phyloP scores from a whole-genome alignment of 306 rosid species.

The Alnus rubra region DNA sequence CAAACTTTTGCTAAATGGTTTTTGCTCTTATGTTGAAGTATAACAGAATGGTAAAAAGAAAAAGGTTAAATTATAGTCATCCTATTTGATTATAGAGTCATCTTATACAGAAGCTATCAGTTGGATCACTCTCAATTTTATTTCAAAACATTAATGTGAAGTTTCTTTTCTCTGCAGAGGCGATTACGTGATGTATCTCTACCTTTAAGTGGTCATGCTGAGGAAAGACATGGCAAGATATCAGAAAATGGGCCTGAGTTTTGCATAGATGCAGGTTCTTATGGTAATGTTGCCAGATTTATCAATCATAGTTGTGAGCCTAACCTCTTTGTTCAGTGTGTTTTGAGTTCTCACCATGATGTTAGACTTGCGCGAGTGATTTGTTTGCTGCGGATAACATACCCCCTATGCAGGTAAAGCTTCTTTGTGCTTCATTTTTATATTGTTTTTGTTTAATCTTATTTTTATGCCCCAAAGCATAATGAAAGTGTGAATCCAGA shows the following conservation, averaged over 20 bases:
- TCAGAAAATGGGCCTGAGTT: slow-evolving; percentile 73
- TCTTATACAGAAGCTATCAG: neutral
- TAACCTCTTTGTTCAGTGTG: slow-evolving; percentile 93
- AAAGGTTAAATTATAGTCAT: neutral
- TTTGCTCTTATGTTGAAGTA: neutral
- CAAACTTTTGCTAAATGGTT: neutral
- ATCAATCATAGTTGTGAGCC: slow-evolving; percentile 96
- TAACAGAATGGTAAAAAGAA: neutral
- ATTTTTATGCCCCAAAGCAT: neutral
- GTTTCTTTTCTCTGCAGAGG: slow-evolving; percentile 42
- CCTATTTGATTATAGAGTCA: neutral
- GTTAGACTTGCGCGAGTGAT: slow-evolving; percentile 76
- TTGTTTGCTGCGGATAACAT: slow-evolving; percentile 96
- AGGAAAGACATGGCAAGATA: slow-evolving; percentile 55
- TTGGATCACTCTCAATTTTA: neutral
- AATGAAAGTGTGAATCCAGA: neutral
- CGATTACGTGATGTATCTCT: slow-evolving; percentile 55
- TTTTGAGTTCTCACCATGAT: slow-evolving; percentile 79
- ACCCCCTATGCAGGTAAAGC: slow-evolving; percentile 84
- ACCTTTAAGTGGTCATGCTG: slow-evolving; percentile 30
- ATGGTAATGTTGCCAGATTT: slow-evolving; percentile 84
- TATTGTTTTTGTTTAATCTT: neutral
- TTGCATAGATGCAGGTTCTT: slow-evolving; percentile 83
- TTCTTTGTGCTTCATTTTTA: neutral
- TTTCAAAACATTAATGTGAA: neutral